Evolutionary conservation across 2,329 filamentous ascomycete species (phyloP).

Genomic region (Balansia obtecta): DNA sequence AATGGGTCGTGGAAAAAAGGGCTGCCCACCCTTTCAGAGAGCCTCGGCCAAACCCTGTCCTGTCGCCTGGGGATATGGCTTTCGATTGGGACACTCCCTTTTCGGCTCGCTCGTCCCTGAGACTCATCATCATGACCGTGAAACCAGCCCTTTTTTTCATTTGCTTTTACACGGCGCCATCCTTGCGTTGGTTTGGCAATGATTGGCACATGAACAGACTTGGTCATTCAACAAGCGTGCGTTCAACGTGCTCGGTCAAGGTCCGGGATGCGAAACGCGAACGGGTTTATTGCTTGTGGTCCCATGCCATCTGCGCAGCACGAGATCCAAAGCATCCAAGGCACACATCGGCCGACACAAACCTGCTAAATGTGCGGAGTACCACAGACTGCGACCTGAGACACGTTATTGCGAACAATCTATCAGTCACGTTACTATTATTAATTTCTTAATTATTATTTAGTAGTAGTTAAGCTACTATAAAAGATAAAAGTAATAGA

Average conservation of each 20-base stretch:
- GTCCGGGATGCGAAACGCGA: constrained; percentile 1
- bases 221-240: constrained; percentile 2
- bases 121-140: background rate
- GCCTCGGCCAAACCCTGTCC: background rate
- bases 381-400: background rate
- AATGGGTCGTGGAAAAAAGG: background rate
- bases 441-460: too few relatives aligned
- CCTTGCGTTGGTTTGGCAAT: background rate
- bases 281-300: background rate
- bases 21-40: background rate
- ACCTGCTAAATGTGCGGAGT: background rate
- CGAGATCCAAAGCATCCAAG: background rate
- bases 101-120: background rate
- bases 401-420: background rate
- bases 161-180: background rate
- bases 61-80: constrained; percentile 5
- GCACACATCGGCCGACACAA: constrained; percentile 5
- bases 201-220: constrained; percentile 1
- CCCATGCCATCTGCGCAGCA: constrained; percentile 4
- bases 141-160: background rate
- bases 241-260: constrained; percentile 4
- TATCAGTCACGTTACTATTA: background rate
- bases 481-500: too few relatives aligned
- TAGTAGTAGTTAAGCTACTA: too few relatives aligned
- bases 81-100: constrained; percentile 7